Base-by-base conservation (phyloP, 495 filamentous ascomycete genomes). In the Polyplosphaeria fusca region DNA sequence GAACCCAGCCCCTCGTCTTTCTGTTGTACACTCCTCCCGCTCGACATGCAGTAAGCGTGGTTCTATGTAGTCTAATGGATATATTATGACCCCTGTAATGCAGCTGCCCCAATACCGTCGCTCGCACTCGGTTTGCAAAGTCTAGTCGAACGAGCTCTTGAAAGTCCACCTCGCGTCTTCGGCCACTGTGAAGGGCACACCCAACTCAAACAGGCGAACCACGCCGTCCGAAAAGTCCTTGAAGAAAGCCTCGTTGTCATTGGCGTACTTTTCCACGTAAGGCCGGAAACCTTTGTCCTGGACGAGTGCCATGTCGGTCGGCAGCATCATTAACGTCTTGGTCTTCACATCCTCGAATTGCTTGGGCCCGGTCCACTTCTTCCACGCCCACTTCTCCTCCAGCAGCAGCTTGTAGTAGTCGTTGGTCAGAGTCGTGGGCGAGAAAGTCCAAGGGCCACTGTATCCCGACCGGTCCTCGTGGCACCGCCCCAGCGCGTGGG, bases 241-340 rank as follows among this genome's bases (percentile, higher is more conserved):
- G 80, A 96, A 97, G 83, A 95, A 98, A 30, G 77, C 78, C 54
- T 89, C 86, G 67, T 88, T 87, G 77, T 96, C 89, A 78, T 89
- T 88, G 58, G 91, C 91, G 72, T 96, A 97, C 68, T 85, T 84
- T 74, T 95, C 83, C 40, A 93, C 90, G 68, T 87, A 86, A 68
- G 80, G 74, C 76, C 79, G 83, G 82, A 97, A 95, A 46, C 74
- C 77, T 79, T 92, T 89, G 75, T 98, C 93, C 75, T 91, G 84
- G 71, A 93, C 71, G 44, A 98, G 73, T 28, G 83, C 89, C 74
- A 94, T 83, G 68, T 98, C 93, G 52, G 89, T 84, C 53, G 93
- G 93, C 66, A 98, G 76, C 93, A 98, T 98, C 93, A 98, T 98
- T 63, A 98, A 75, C 43, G 79, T 80, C 79, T 90, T 88, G 63